These are phyloP conservation scores for Candida succiphila DNA, from an alignment of 805 yeast genomes.

Conservation along the genomic window DNA sequence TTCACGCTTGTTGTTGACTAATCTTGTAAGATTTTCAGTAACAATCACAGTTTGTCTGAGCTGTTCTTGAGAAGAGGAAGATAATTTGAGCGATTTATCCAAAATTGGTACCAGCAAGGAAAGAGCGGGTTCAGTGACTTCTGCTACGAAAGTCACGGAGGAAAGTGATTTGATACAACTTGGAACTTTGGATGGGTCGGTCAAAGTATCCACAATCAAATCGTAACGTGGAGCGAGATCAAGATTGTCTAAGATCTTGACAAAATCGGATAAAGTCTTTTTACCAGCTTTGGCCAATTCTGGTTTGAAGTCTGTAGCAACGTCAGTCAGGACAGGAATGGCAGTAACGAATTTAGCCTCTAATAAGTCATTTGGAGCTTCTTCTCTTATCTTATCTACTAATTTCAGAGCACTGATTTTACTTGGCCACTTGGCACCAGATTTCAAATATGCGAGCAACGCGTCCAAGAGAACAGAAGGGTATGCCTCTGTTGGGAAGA, in stretches of 20 bases:
- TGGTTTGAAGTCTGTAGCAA: slow-evolving; percentile 93
- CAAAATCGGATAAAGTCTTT: slow-evolving; percentile 58
- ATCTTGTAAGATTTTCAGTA: slow-evolving; percentile 88
- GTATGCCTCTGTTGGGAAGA: slow-evolving; percentile 69
- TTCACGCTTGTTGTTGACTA: slow-evolving; percentile 89
- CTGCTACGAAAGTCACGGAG: slow-evolving; percentile 95
- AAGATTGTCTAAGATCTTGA: slow-evolving; percentile 80
- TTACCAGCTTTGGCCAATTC: slow-evolving; percentile 85
- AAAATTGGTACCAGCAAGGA: slow-evolving; percentile 86
- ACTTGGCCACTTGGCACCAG: slow-evolving; percentile 90
- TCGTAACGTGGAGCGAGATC: slow-evolving; percentile 84
- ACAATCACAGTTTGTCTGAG: slow-evolving; percentile 94
- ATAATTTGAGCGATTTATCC: slow-evolving; percentile 77
- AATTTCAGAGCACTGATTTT: slow-evolving; percentile 71
- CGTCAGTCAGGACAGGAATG: slow-evolving; percentile 79
- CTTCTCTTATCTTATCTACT: slow-evolving; percentile 66
- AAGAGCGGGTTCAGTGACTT: slow-evolving; percentile 93
- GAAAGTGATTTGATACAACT: slow-evolving; percentile 82
- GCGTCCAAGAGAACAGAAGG: slow-evolving; percentile 60
- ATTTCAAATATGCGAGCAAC: slow-evolving; percentile 52
- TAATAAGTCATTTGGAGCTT: slow-evolving; percentile 75
- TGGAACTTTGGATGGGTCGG: slow-evolving; percentile 83
- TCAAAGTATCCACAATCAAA: slow-evolving; percentile 76
- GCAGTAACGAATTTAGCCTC: slow-evolving; percentile 72
- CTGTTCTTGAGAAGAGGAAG: slow-evolving; percentile 90